Percentiles rank a stretch among this genome's conserved stretches.
Evolutionary conservation across 2,329 filamentous ascomycete genomes (phyloP).

Genomic region (Cladosporium velox): DNA sequence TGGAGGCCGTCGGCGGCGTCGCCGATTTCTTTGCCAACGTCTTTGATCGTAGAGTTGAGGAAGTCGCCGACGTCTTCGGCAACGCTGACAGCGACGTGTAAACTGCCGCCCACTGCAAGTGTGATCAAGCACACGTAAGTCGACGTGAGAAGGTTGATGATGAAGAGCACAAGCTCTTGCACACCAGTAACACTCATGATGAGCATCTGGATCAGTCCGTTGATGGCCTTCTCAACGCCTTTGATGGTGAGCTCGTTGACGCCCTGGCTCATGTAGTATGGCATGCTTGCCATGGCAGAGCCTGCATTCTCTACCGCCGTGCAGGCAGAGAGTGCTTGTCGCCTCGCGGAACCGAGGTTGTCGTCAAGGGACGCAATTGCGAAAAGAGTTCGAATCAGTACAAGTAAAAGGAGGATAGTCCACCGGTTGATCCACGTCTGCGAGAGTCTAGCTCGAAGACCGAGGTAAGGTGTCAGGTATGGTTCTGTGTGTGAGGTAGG

Average conservation of each 20-base stretch:
- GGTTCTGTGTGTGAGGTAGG: slow-evolving; percentile 63
- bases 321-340: slow-evolving; percentile 84
- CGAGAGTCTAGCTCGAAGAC: slow-evolving; percentile 82
- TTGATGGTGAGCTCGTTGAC: slow-evolving; percentile 83
- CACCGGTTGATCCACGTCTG: slow-evolving; percentile 98
- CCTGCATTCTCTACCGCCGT: slow-evolving; percentile 89
- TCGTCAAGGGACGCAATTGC: slow-evolving; percentile 71
- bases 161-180: slow-evolving; percentile 84
- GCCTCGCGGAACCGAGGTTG: slow-evolving; percentile 73
- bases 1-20: slow-evolving; percentile 45
- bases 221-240: slow-evolving; percentile 77
- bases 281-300: slow-evolving; percentile 96
- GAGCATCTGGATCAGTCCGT: slow-evolving; percentile 77
- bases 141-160: slow-evolving; percentile 86
- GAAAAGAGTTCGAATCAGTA: slow-evolving; percentile 78
- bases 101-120: slow-evolving; percentile 74
- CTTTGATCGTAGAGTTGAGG: slow-evolving; percentile 61
- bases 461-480: slow-evolving; percentile 85
- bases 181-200: slow-evolving; percentile 78
- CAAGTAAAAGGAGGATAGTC: slow-evolving; percentile 85
- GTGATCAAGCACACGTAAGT: slow-evolving; percentile 91
- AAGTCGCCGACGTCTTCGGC: slow-evolving; percentile 62
- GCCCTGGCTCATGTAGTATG: slow-evolving; percentile 85
- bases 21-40: slow-evolving; percentile 60
- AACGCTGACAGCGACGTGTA: slow-evolving; percentile 68